Percentiles rank a stretch among this genome's conserved stretches.
Evolutionary conservation across 768 basidiomycete species (phyloP).

Genomic region (Myochromella boudieri): DNA sequence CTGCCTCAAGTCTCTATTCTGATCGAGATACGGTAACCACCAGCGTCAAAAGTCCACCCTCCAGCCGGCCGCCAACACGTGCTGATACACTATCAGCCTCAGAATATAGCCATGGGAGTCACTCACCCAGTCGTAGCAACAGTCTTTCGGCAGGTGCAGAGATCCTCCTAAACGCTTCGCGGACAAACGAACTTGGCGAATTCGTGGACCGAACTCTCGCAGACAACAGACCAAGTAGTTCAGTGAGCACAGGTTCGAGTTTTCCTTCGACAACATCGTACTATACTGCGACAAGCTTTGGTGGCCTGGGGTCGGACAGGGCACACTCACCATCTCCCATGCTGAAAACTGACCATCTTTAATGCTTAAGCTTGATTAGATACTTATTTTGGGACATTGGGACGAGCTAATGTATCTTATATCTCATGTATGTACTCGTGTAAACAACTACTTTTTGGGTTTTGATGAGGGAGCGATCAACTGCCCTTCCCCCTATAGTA

Average conservation of each 20-base stretch:
- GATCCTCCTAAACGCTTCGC: slow-evolving; percentile 21
- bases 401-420: slow-evolving; percentile 7
- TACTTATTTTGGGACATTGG: slow-evolving; percentile 1
- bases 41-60: slow-evolving; percentile 20
- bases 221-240: slow-evolving; percentile 2
- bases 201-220: slow-evolving; percentile 22
- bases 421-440: too few species aligned
- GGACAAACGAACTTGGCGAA: slow-evolving; percentile 35
- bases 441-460: too few species aligned
- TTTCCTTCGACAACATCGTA: slow-evolving; percentile 22
- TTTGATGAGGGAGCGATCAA: too few species aligned
- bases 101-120: slow-evolving; percentile 27
- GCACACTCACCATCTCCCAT: too few species aligned
- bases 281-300: slow-evolving; percentile 22
- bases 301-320: neutral
- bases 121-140: slow-evolving; percentile 36
- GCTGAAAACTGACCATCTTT: too few species aligned
- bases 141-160: slow-evolving; percentile 32
- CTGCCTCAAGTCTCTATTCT: slow-evolving; percentile 22
- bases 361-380: too few species aligned
- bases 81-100: slow-evolving; percentile 32
- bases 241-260: slow-evolving; percentile 13
- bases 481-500: too few species aligned
- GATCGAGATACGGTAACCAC: slow-evolving; percentile 18
- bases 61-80: slow-evolving; percentile 41